Evolutionary conservation across 306 rosid genomes (phyloP), one percentile per base, ranked within the genome.

Genomic region (Geum urbanum): DNA sequence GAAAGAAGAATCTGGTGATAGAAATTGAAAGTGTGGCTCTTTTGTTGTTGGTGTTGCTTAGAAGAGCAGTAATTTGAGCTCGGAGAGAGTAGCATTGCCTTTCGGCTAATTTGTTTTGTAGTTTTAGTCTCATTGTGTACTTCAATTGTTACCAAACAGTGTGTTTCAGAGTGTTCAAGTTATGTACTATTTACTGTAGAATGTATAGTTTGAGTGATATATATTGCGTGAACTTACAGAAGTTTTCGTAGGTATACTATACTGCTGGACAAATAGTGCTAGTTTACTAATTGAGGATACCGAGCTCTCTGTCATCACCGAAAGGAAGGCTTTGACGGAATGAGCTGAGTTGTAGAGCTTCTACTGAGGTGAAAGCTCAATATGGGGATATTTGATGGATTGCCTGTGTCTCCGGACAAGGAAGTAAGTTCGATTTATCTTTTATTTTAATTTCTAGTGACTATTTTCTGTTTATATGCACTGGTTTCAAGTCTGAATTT

Each of bases 301-400:
- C 16, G 4, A 11, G 54, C 24, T 13, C n/a, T 57, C 67, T 39
- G 8, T 56, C 76, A 76, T 78, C 86, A 79, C 87, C 61, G 70
- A 74, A 74, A 70, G 70, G 35, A 72, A 6, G n/a, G 77, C 66
- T 65, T 66, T 69, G 66, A 63, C 58, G n/a, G 85, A 60, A 74
- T 63, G 81, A 82, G 68, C 52, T 79, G 72, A 76, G 79, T 76
- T 77, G 70, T 66, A 78, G 74, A 71, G 84, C 75, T 69, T 77
- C 78, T 8, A 55, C 77, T 66, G 60, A 74, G 81, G 79, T 69
- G 40, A 77, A 82, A 76, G 70, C 76, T 74, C 74, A 71, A 65
- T 67, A 95, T 95, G 99, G 99, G 97, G 74, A 63, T 87, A 78
- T 95, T 95, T 69, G 99, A 95, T 65, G 97, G 87, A 51, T 82